Conservation (phyloP, 2,329 filamentous ascomycete species). For the Ceratocystis papillata region DNA sequence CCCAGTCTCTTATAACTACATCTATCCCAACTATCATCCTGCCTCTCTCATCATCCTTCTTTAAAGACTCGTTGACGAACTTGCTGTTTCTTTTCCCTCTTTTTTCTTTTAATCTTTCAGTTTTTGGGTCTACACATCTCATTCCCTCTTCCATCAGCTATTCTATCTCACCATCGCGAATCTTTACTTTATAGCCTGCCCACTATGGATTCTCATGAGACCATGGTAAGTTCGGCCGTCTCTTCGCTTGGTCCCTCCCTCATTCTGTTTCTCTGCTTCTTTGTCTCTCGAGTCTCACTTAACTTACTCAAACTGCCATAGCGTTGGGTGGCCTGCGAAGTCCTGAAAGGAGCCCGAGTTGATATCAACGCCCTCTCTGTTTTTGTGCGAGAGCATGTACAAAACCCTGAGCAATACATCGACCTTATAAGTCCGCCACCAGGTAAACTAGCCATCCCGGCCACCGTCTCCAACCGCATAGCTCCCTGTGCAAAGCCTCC, state of each 20-base stretch:
- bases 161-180: not conserved
- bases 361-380: conserved; percentile 8
- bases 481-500: not conserved
- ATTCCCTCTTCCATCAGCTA: not conserved
- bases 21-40: not conserved
- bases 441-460: not conserved
- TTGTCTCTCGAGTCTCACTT: not conserved
- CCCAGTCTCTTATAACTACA: conserved; percentile 11
- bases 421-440: not conserved
- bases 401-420: not conserved
- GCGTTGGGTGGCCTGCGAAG: conserved; percentile 8
- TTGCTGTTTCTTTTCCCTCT: not conserved
- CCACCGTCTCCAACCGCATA: not conserved
- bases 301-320: not conserved
- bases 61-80: not conserved
- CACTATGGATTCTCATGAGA: conserved; percentile 8
- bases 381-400: conserved; percentile 15
- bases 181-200: not conserved
- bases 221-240: not conserved
- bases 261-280: not conserved
- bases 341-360: conserved; percentile 13
- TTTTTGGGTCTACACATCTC: not conserved
- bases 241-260: not conserved
- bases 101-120: too few relatives aligned
- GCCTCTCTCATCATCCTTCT: not conserved